Evolutionary conservation across 1,284 basidiomycete species (phyloP).

Genomic region (Tilletia horrida): DNA sequence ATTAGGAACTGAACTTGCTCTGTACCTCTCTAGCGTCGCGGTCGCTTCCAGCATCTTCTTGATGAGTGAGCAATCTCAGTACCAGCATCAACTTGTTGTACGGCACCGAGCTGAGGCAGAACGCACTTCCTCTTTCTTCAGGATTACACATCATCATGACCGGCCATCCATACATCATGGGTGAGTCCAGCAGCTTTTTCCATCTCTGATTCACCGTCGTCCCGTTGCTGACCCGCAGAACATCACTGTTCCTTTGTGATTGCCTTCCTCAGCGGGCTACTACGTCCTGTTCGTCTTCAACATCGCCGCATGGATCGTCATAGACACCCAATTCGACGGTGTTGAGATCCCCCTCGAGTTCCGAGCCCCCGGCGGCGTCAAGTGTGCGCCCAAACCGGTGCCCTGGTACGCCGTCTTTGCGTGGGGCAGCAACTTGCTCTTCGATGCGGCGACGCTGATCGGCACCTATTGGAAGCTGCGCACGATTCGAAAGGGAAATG

Average conservation of each 20-base stretch:
- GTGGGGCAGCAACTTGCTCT: slow-evolving; percentile 10
- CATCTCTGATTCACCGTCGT: no score
- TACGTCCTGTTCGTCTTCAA: slow-evolving; percentile 1
- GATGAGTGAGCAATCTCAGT: no score
- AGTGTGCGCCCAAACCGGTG: background rate
- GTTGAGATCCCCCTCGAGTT: background rate
- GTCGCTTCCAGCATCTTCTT: slow-evolving; percentile 12
- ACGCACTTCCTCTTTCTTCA: background rate
- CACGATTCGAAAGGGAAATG: background rate
- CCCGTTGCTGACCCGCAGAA: no score
- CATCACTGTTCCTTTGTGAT: no score
- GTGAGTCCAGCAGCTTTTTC: no score
- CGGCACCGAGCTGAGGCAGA: no score
- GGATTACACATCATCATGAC: slow-evolving; percentile 8
- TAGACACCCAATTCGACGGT: background rate
- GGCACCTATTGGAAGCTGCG: slow-evolving; percentile 11
- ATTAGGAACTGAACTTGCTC: no score
- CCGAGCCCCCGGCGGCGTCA: background rate
- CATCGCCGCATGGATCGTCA: slow-evolving; percentile 6
- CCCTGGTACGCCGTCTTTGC: background rate
- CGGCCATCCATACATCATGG: slow-evolving; percentile 6
- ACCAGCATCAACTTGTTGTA: no score
- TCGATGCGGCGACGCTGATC: background rate
- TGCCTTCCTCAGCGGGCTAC: background rate
- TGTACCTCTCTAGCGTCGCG: background rate